Evolutionary conservation across 1,284 basidiomycete species (phyloP), one percentile per base, ranked within the genome.

Genomic region (Irpex sp.): DNA sequence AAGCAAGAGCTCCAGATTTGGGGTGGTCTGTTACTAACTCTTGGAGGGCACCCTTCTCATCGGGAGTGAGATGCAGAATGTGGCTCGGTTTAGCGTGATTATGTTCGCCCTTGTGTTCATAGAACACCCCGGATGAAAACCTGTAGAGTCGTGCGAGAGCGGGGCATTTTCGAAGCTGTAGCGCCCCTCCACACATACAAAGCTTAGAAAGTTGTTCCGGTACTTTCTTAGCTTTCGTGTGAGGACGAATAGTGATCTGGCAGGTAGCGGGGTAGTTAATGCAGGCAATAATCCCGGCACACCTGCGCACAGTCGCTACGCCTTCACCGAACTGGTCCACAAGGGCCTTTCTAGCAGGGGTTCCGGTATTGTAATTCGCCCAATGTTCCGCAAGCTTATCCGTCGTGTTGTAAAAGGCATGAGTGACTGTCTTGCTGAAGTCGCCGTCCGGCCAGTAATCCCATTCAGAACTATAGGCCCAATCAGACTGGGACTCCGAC

Each of bases 1-100:
- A 36, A n/a, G 50, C 50, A 6, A 57, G n/a, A 3, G 60, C 68
- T 15, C 63, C 63, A 36, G 50, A 37, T 7, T 47, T 58, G 5
- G 63, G 63, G 54, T 64, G 5, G n/a, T 51, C 17, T 5, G 17
- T 8, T 11, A 64, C 49, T 7, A 64, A 33, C 5, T 15, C 35
- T 5, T 36, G 15, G 47, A 64, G 54, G 26, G 60, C n/a, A n/a
- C n/a, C 39, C n/a, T 43, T 9, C n/a, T 43, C 39, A 43, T 9
- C 9, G n/a, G 39, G 39, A 43, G 39, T 43, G 39, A 43, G 39
- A n/a, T 43, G 39, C 9, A 43, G 39, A 11, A 43, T 11, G 9
- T n/a, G 8, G 8, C 9, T n/a, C 8, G 39, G 39, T 43, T 43
- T 43, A n/a, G 39, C 9, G n/a, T 43, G 39, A 43, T 43, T n/a